Percentiles rank a stretch among this genome's conserved stretches.
Evolutionary conservation across 1,284 basidiomycete genomes (phyloP).

Genomic region (Melampsora larici-populina): DNA sequence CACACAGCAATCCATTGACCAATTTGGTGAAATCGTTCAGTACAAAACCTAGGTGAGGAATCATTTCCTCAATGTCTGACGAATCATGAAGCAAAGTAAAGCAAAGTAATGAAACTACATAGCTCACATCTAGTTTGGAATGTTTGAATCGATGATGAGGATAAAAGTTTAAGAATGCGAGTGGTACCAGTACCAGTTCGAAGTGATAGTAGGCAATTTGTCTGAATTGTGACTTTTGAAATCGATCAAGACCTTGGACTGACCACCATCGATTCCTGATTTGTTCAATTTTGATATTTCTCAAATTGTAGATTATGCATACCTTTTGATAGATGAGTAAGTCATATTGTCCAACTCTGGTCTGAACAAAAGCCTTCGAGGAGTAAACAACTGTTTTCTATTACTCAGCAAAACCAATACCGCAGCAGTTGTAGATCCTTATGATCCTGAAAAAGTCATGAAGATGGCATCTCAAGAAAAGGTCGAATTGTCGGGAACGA

Average conservation of each 20-base stretch:
- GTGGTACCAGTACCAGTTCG: slow-evolving; percentile 34
- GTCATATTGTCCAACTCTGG: neutral
- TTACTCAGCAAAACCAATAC: slow-evolving; percentile 68
- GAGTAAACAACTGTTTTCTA: slow-evolving; percentile 52
- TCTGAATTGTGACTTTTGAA: neutral
- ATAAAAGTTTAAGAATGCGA: slow-evolving; percentile 21
- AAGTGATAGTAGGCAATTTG: slow-evolving; percentile 14
- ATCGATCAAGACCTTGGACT: no score
- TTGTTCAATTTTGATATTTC: neutral
- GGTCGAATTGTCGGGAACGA: slow-evolving; percentile 59
- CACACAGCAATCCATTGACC: no score
- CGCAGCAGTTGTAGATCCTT: slow-evolving; percentile 74
- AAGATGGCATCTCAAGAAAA: slow-evolving; percentile 65
- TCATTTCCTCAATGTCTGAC: neutral
- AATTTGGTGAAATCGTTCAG: neutral
- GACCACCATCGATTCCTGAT: neutral
- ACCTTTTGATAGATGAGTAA: slow-evolving; percentile 15
- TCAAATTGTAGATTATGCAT: slow-evolving; percentile 1
- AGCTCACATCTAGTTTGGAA: neutral
- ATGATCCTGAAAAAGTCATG: slow-evolving; percentile 71
- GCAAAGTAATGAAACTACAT: neutral
- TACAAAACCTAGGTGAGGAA: slow-evolving; percentile 3
- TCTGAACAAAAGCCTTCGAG: neutral
- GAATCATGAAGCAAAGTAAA: neutral
- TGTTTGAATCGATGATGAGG: neutral